Conservation (phyloP, 2,329 filamentous ascomycete species). For the Claviceps pazoutovae region DNA sequence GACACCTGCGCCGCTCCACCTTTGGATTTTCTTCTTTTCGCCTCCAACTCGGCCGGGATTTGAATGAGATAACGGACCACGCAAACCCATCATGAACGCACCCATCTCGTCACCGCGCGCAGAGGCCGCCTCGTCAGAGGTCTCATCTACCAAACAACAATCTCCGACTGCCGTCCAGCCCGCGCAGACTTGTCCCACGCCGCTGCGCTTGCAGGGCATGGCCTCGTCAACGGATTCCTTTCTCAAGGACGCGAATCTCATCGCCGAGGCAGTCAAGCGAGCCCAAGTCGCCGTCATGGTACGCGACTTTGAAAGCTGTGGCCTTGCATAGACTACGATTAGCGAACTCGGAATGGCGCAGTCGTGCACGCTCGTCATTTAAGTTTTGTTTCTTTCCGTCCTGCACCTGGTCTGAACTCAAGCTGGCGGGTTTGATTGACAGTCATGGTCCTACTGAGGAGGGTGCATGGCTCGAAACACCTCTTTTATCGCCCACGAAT, state of each 20-base stretch:
- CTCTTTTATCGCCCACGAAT: background rate
- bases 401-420: background rate
- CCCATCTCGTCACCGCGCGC: constrained; percentile 5
- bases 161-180: constrained; percentile 14
- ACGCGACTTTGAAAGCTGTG: constrained; percentile 68
- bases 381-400: background rate
- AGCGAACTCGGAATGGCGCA: background rate
- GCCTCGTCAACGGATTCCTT: constrained; percentile 41
- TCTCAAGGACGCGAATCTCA: constrained; percentile 67
- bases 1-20: background rate
- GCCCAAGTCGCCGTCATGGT: constrained; percentile 83
- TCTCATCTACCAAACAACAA: constrained; percentile 16
- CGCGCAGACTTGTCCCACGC: constrained; percentile 11
- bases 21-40: background rate
- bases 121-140: constrained; percentile 8
- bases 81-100: constrained; percentile 3
- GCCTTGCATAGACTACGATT: constrained; percentile 26
- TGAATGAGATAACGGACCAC: background rate
- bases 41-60: no score
- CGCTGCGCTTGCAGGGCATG: constrained; percentile 17
- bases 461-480: background rate
- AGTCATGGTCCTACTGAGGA: background rate
- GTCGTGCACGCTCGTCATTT: background rate
- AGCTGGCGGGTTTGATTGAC: background rate
- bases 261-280: constrained; percentile 85